These are phyloP conservation scores for Stagonosporopsis chrysanthemi DNA, from an alignment of 2,329 filamentous ascomycete species.

Conservation along the genomic window DNA sequence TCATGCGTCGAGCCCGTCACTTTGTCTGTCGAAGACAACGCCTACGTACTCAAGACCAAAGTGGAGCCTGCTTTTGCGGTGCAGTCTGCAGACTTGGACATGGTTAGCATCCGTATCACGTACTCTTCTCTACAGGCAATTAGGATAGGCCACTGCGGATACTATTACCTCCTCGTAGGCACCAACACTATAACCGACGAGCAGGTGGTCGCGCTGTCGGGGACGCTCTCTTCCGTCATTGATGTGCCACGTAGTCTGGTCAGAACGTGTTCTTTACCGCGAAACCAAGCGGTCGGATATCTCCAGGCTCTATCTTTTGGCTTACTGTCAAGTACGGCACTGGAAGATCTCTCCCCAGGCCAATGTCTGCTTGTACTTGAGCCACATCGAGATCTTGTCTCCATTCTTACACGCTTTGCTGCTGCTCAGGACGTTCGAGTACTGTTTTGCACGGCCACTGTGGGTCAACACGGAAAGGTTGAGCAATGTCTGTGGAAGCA, in stretches of 20 bases:
- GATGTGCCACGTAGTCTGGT: not conserved
- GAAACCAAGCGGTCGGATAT: not conserved
- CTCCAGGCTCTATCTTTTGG: not conserved
- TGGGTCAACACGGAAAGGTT: not conserved
- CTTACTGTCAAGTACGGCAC: not conserved
- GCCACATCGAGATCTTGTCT: not conserved
- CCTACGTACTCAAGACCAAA: not conserved
- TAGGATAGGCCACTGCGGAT: not conserved
- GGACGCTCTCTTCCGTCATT: not conserved
- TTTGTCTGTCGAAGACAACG: not conserved
- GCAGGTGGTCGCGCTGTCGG: slow-evolving; percentile 5
- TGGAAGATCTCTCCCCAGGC: not conserved
- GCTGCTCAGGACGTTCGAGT: not conserved
- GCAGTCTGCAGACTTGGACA: not conserved
- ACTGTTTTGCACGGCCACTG: not conserved
- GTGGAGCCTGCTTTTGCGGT: too few species aligned
- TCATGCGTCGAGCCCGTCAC: not conserved
- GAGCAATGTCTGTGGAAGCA: not conserved
- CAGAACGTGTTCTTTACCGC: not conserved
- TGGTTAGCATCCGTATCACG: not conserved
- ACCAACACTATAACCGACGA: not conserved
- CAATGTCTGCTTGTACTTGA: slow-evolving; percentile 1
- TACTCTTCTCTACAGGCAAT: slow-evolving; percentile 2
- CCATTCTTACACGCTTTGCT: not conserved
- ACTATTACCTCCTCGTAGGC: not conserved